Evolutionary conservation across 108 stramenopile species (phyloP), one percentile per base, ranked within the genome.

Genomic region (Nannochloropsis gaditana): DNA sequence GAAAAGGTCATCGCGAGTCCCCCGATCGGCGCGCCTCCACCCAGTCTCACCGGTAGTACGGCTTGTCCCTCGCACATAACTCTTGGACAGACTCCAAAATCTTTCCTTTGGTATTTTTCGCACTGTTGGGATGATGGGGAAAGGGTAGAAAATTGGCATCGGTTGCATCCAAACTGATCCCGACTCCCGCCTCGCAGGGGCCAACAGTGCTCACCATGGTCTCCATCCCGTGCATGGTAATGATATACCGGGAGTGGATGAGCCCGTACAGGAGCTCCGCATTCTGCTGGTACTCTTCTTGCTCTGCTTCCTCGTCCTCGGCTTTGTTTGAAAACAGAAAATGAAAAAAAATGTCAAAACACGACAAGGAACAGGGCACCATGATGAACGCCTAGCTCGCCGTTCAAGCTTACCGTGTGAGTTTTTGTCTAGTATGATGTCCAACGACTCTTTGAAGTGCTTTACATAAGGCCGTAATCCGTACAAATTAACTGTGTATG

Each of bases 161-260:
- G n/a, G 8, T 73, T 5, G 59, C 15, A 73, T n/a, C 19, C 59
- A 73, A n/a, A 8, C n/a, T 4, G 15, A 0, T 73, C 8, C 59
- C 59, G 59, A 50, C 47, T 50, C 15, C 47, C 59, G 5, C n/a
- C 59, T 73, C 59, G 19, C 15, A n/a, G n/a, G n/a, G n/a, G n/a
- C n/a, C n/a, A n/a, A n/a, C 6, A 73, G n/a, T 8, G 59, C 59
- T 15, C n/a, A 73, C 59, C 97, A 97, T 97, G 47, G 94, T 91
- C 86, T 94, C 94, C 45, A 97, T 85, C 43, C 97, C 97, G 84
- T 95, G 94, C 9, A 95, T 92, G 19, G 97, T 97, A 45, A 96
- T 92, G 85, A 97, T 95, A 85, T 94, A 97, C 21, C 97, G 89
- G 31, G 97, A 95, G 88, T 97, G 96, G 87, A 97, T 96, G 79